Evolutionary conservation across 2,329 filamentous ascomycete species (phyloP).

Genomic region (Penicillium sp.): DNA sequence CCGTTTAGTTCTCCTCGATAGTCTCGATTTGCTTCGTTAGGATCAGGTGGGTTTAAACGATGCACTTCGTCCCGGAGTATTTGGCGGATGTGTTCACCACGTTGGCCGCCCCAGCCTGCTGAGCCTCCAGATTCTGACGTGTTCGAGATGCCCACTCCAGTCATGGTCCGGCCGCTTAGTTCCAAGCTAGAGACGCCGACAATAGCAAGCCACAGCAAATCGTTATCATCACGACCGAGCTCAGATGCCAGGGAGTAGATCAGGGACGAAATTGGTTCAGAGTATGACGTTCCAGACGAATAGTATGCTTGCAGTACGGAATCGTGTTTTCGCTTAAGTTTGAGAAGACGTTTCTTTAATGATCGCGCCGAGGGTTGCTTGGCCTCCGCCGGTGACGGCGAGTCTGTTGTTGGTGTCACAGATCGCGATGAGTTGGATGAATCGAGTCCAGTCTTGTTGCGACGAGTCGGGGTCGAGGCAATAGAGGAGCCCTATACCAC

Average conservation of each 20-base stretch:
- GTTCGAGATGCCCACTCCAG: constrained; percentile 65
- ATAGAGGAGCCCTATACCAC: constrained; percentile 40
- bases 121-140: constrained; percentile 52
- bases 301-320: constrained; percentile 76
- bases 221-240: constrained; percentile 92
- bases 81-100: constrained; percentile 78
- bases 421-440: constrained; percentile 48
- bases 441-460: constrained; percentile 37
- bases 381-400: constrained; percentile 40
- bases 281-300: constrained; percentile 79
- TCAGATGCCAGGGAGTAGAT: constrained; percentile 93
- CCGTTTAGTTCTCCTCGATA: constrained; percentile 65
- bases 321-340: constrained; percentile 74
- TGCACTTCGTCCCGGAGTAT: constrained; percentile 89
- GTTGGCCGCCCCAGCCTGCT: constrained; percentile 73
- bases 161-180: constrained; percentile 79
- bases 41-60: constrained; percentile 77
- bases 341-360: constrained; percentile 68
- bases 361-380: constrained; percentile 66
- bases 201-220: constrained; percentile 90
- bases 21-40: constrained; percentile 56
- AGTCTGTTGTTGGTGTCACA: constrained; percentile 43
- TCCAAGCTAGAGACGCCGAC: constrained; percentile 94
- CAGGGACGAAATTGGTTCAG: constrained; percentile 90
- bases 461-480: constrained; percentile 41